Evolutionary conservation across 257 asterid genomes (phyloP), one percentile per base, ranked within the genome.

Genomic region (Plantago major): DNA sequence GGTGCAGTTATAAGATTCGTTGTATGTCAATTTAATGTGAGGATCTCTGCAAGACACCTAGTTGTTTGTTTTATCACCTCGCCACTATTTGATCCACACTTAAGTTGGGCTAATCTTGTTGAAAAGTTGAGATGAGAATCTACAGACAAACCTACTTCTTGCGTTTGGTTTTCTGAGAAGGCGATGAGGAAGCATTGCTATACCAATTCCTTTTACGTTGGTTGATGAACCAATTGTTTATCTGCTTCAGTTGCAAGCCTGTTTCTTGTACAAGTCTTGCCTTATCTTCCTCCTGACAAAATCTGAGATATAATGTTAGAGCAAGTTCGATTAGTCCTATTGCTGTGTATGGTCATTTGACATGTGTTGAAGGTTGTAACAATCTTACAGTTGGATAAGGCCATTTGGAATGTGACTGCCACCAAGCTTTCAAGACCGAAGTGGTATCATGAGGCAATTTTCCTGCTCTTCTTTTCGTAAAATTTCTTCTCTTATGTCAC

Each of bases 261-360:
- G 90, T 83, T 71, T 79, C 85, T 63, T 89, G 95, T 14, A 92
- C 97, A 0, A 92, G 95, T 83, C 90, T 66, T 59, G 79, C 82
- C 62, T 83, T 83, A 46, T 83, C 87, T 56, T 83, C 90, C 78
- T 92, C 98, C 98, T 92, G 82, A 75, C 3, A 10, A 12, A 55
- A 26, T 28, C 28, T 44, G 28, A 12, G 15, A 26, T 55, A 13
- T 18, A 30, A 10, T 12, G 2, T 9, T 56, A n/a, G n/a, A n/a
- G n/a, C n/a, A 51, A 51, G n/a, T 10, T 5, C 37, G 37, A 30
- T 30, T 30, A 2, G 37, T 52, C 40, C 7, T 5, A 14, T 48
- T 48, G 22, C 6, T 10, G 13, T 18, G 11, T 10, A 1, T 33
- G 5, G 9, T 7, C 44, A 6, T 12, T 33, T 55, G 3, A 37